Percentiles rank a stretch among this genome's conserved stretches.
Conservation (phyloP, 2,329 filamentous ascomycete species). For the Alternaria atra region DNA sequence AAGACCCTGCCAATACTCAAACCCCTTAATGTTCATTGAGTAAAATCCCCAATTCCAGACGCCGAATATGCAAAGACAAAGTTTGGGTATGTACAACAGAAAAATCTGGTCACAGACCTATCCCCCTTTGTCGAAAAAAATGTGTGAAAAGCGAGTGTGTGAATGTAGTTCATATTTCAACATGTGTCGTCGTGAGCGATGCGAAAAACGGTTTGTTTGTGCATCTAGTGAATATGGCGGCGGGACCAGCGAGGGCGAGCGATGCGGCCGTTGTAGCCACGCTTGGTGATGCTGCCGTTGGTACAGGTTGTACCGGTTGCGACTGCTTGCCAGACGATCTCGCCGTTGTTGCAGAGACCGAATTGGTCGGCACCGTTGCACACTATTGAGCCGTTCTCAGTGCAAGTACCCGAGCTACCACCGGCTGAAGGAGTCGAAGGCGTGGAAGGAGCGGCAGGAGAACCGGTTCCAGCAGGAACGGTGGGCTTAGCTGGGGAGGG, state of each 20-base stretch:
- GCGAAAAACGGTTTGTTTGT: background rate
- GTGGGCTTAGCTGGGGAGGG: slow-evolving; percentile 26
- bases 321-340: slow-evolving; percentile 53
- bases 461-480: slow-evolving; percentile 21
- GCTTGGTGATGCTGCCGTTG: slow-evolving; percentile 52
- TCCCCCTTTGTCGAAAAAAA: slow-evolving; percentile 12
- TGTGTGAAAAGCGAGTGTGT: slow-evolving; percentile 12
- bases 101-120: slow-evolving; percentile 23
- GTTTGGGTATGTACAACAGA: slow-evolving; percentile 11
- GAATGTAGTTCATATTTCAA: slow-evolving; percentile 13
- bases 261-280: slow-evolving; percentile 43
- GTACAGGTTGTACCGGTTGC: slow-evolving; percentile 56
- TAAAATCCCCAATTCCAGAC: background rate
- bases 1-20: background rate
- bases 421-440: slow-evolving; percentile 21
- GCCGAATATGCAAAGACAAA: slow-evolving; percentile 15
- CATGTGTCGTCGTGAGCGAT: background rate
- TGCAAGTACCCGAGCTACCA: slow-evolving; percentile 33
- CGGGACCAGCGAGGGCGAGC: slow-evolving; percentile 33
- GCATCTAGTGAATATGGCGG: slow-evolving; percentile 10
- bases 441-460: slow-evolving; percentile 21
- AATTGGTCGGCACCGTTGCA: slow-evolving; percentile 55
- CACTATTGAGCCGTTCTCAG: slow-evolving; percentile 48
- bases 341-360: slow-evolving; percentile 55
- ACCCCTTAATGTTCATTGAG: background rate